phyloP scores from a whole-genome alignment of 2,329 filamentous ascomycete species.

The Colletotrichum zoysiae region DNA sequence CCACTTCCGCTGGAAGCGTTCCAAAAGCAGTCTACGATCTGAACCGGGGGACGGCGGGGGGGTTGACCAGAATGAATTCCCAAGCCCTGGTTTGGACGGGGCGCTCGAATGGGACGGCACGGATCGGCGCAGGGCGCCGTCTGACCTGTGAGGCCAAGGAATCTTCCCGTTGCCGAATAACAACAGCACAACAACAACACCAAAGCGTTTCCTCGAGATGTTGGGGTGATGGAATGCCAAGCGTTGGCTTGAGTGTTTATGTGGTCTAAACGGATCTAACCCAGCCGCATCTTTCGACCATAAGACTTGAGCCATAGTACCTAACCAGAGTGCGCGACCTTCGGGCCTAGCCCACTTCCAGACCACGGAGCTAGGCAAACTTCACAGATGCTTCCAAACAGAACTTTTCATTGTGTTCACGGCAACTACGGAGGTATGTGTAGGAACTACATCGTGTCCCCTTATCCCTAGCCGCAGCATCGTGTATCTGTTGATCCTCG shows the following conservation, averaged over 20 bases:
- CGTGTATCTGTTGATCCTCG: conserved; percentile 3
- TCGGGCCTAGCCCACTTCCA: not conserved
- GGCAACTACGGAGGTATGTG: not conserved
- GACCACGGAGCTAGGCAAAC: too few species aligned
- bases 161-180: not conserved
- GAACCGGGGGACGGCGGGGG: not conserved
- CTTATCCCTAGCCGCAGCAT: not conserved
- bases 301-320: not conserved
- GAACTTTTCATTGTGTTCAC: not conserved
- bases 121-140: conserved; percentile 6
- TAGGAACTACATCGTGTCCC: not conserved
- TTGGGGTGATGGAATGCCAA: not conserved
- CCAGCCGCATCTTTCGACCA: not conserved
- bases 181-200: not conserved
- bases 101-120: not conserved
- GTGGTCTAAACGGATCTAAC: not conserved
- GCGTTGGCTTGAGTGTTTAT: too few species aligned
- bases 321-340: not conserved
- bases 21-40: not conserved
- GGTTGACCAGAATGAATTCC: not conserved
- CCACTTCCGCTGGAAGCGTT: not conserved
- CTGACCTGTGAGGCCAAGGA: not conserved
- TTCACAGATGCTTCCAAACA: not conserved
- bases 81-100: not conserved
- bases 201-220: not conserved